Evolutionary conservation across 129 eudicot genomes (phyloP).

Genomic region (Flaveria sonorensis): DNA sequence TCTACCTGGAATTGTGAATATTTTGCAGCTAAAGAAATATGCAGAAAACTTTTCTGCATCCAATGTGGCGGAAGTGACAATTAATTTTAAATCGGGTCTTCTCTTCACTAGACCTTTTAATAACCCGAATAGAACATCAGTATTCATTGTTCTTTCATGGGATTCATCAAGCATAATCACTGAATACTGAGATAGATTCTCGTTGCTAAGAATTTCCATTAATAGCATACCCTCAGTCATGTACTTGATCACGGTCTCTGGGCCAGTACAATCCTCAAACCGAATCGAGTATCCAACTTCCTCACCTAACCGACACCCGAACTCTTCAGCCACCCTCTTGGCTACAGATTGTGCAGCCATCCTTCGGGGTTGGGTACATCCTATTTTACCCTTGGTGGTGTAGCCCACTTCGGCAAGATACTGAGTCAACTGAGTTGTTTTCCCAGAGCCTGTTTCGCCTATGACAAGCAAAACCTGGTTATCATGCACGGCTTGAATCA

Average conservation of each 20-base stretch:
- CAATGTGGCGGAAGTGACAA: slow-evolving; percentile 89
- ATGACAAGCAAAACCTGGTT: slow-evolving; percentile 78
- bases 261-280: slow-evolving; percentile 92
- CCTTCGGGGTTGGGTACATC: slow-evolving; percentile 78
- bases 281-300: slow-evolving; percentile 95
- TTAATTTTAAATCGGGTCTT: slow-evolving; percentile 75
- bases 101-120: slow-evolving; percentile 65
- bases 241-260: slow-evolving; percentile 88
- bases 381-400: slow-evolving; percentile 68
- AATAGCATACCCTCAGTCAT: slow-evolving; percentile 98
- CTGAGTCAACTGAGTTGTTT: slow-evolving; percentile 72
- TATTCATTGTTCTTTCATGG: slow-evolving; percentile 86
- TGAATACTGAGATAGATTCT: slow-evolving; percentile 73
- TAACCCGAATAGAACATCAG: slow-evolving; percentile 88
- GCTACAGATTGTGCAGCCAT: slow-evolving; percentile 88
- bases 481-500: slow-evolving; percentile 61
- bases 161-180: slow-evolving; percentile 95
- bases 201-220: slow-evolving; percentile 67
- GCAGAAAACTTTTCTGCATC: slow-evolving; percentile 93
- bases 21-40: slow-evolving; percentile 79
- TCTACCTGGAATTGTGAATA: slow-evolving; percentile 92
- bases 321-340: slow-evolving; percentile 77
- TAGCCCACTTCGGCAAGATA: slow-evolving; percentile 80
- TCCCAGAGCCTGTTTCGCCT: slow-evolving; percentile 77
- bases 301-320: slow-evolving; percentile 72